phyloP scores from a whole-genome alignment of 768 basidiomycete species.

The Piloderma croceum region DNA sequence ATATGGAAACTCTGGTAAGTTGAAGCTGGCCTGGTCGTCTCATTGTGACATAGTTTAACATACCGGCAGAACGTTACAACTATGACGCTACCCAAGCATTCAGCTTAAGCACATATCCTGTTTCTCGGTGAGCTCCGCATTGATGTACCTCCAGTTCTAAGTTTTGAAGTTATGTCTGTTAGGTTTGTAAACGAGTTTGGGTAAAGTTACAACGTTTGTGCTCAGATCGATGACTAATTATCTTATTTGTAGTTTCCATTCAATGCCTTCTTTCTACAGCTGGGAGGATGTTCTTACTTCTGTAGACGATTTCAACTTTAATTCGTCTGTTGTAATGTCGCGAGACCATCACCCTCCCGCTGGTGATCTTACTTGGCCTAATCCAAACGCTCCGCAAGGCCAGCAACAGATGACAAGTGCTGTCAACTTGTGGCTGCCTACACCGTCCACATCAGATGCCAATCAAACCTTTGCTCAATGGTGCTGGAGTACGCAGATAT shows the following conservation, averaged over 20 bases:
- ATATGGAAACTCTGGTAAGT: conserved; percentile 49
- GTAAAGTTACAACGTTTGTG: conserved; percentile 20
- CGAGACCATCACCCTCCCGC: conserved; percentile 55
- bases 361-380: conserved; percentile 46
- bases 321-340: conserved; percentile 50
- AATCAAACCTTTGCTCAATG: conserved; percentile 60
- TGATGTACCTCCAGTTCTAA: not conserved
- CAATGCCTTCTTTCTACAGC: conserved; percentile 56
- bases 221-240: not conserved
- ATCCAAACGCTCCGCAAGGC: conserved; percentile 48
- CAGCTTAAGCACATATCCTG: conserved; percentile 48
- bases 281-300: conserved; percentile 53
- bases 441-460: conserved; percentile 39
- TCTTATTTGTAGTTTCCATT: conserved; percentile 43
- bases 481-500: conserved; percentile 59
- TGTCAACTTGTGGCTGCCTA: conserved; percentile 52
- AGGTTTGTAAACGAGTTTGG: conserved; percentile 60
- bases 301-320: conserved; percentile 50
- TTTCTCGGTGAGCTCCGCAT: conserved; percentile 31
- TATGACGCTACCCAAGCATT: conserved; percentile 50
- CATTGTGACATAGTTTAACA: too few relatives aligned
- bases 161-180: not conserved
- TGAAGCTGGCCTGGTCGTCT: not conserved
- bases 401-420: conserved; percentile 48
- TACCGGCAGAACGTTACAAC: conserved; percentile 49